A percentile compares a stretch with the other conserved stretches of the same genome.
These are phyloP conservation scores for Emydomyces testavorans DNA, from an alignment of 2,329 filamentous ascomycete species.

Conservation along the genomic window DNA sequence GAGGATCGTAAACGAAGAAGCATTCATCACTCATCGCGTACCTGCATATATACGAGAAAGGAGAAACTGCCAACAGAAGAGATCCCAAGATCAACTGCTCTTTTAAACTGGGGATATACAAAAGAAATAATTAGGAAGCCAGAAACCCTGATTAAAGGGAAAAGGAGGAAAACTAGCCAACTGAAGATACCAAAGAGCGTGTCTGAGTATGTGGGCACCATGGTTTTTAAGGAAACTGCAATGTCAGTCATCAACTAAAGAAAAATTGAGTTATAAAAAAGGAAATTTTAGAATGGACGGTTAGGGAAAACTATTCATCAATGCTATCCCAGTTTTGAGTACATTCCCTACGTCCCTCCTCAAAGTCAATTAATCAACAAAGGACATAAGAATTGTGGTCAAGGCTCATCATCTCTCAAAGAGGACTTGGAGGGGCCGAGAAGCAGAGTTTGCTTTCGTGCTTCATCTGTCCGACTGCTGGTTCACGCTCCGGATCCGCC, in stretches of 20 bases:
- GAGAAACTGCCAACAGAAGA: not conserved
- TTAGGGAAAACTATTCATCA: constrained; percentile 4
- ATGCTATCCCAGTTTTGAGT: constrained; percentile 4
- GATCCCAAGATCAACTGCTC: too few species aligned
- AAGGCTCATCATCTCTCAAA: not conserved
- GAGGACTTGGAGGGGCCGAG: not conserved
- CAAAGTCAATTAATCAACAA: constrained; percentile 3
- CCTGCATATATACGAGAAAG: constrained; percentile 4
- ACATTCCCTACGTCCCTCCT: constrained; percentile 7
- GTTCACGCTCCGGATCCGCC: constrained; percentile 9
- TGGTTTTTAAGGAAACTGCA: not conserved
- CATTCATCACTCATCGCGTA: constrained; percentile 3
- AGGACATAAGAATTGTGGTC: constrained; percentile 5
- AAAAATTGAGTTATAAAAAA: not conserved
- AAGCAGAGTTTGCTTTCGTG: not conserved
- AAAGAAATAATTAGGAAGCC: too few species aligned
- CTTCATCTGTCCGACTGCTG: not conserved
- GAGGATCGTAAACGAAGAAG: not conserved
- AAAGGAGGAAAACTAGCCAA: not conserved
- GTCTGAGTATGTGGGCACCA: not conserved
- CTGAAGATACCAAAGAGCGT: not conserved
- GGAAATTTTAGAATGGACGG: constrained; percentile 1
- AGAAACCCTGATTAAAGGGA: too few species aligned
- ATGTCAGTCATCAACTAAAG: not conserved
- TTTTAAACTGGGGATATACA: too few species aligned